phyloP scores from a whole-genome alignment of 208 protist species.

The Crithidia expoeki region DNA sequence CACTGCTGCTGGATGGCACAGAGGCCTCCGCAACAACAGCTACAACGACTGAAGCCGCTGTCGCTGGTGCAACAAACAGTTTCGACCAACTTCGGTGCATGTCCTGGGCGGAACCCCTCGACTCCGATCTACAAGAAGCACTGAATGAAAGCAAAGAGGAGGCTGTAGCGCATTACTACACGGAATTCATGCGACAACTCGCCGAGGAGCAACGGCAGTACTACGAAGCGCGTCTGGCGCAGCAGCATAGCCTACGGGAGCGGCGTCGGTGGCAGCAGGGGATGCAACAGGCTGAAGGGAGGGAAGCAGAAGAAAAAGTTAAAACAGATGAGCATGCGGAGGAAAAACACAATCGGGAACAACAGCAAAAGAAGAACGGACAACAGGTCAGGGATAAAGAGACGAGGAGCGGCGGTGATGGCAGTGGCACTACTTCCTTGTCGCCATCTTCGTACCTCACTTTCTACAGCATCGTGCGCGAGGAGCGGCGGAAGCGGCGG shows the following conservation, averaged over 20 bases:
- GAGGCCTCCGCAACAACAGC: no score
- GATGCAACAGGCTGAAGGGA: no score
- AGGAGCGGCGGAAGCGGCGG: slow-evolving; percentile 28
- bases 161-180: slow-evolving; percentile 47
- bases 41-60: no score
- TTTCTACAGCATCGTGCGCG: neutral
- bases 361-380: no score
- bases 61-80: no score
- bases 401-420: no score
- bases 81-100: slow-evolving; percentile 30
- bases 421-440: no score
- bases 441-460: neutral
- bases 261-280: slow-evolving; percentile 23
- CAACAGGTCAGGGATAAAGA: no score
- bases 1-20: slow-evolving; percentile 57
- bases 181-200: slow-evolving; percentile 30
- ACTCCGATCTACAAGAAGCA: slow-evolving; percentile 36
- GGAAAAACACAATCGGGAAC: no score
- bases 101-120: slow-evolving; percentile 41
- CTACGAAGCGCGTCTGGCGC: slow-evolving; percentile 33
- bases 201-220: slow-evolving; percentile 47
- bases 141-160: slow-evolving; percentile 52
- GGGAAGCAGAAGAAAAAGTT: no score
- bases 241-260: slow-evolving; percentile 37
- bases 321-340: no score